A percentile compares a stretch with the other conserved stretches of the same genome.
Evolutionary conservation across 2,329 filamentous ascomycete genomes (phyloP).

Genomic region (Penicillium janthinellum): DNA sequence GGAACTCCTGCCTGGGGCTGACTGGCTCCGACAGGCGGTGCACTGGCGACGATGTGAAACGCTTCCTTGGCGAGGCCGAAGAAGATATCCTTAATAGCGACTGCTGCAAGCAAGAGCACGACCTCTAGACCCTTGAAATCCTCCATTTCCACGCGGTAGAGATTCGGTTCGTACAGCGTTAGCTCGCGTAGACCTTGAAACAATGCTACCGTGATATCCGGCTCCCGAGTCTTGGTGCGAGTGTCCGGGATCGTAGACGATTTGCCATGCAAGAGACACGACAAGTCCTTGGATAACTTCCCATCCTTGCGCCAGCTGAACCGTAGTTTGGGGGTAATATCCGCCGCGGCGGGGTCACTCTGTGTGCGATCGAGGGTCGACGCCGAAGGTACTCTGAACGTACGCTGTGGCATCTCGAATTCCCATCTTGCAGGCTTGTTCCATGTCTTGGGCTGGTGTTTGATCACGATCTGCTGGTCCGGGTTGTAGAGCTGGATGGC

Average conservation of each 20-base stretch:
- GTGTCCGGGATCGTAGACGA: constrained; percentile 62
- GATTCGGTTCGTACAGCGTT: constrained; percentile 90
- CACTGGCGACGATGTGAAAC: constrained; percentile 66
- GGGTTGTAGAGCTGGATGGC: constrained; percentile 91
- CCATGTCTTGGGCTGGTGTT: constrained; percentile 71
- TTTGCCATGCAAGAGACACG: constrained; percentile 81
- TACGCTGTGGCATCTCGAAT: constrained; percentile 86
- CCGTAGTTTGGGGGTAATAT: constrained; percentile 69
- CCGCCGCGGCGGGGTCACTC: constrained; percentile 59
- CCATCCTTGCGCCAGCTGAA: constrained; percentile 92
- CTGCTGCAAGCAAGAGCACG: constrained; percentile 64
- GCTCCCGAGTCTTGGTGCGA: constrained; percentile 80
- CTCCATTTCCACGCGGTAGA: constrained; percentile 86
- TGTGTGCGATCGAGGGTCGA: constrained; percentile 76
- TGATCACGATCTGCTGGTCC: constrained; percentile 76
- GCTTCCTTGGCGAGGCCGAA: constrained; percentile 68
- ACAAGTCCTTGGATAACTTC: constrained; percentile 81
- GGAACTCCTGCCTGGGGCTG: constrained; percentile 6
- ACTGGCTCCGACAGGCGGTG: constrained; percentile 2
- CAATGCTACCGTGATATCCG: constrained; percentile 91
- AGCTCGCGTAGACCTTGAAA: constrained; percentile 76
- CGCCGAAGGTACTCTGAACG: constrained; percentile 77
- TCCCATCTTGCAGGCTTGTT: constrained; percentile 81
- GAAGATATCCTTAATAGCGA: constrained; percentile 64
- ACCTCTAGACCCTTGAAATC: constrained; percentile 92